phyloP scores from a whole-genome alignment of 2,329 filamentous ascomycete species.

The Monilinia aucupariae region DNA sequence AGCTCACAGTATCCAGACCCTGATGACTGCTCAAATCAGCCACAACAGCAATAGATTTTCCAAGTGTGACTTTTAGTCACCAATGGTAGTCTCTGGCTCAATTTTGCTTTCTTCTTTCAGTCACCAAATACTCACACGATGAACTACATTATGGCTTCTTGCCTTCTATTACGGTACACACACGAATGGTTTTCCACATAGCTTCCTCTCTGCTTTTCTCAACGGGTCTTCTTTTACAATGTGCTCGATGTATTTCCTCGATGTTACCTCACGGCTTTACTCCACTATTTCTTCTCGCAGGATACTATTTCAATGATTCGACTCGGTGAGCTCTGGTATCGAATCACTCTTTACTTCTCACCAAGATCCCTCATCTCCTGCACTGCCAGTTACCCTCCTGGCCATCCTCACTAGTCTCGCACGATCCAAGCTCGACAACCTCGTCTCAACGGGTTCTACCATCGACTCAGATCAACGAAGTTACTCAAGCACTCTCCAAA shows the following conservation, averaged over 20 bases:
- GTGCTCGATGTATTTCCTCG: background rate
- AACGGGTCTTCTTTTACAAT: background rate
- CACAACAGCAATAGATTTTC: background rate
- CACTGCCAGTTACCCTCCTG: background rate
- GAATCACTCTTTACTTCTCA: background rate
- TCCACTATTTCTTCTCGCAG: background rate
- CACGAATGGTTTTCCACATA: background rate
- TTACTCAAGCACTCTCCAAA: background rate
- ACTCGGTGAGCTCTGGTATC: background rate
- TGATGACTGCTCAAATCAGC: background rate
- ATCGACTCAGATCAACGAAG: too few relatives aligned
- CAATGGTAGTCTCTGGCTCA: background rate
- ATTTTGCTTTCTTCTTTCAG: background rate
- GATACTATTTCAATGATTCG: background rate
- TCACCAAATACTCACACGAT: background rate
- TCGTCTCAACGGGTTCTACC: background rate
- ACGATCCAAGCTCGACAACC: background rate
- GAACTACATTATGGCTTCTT: background rate
- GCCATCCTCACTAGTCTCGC: background rate
- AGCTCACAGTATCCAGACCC: background rate
- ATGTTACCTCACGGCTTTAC: background rate
- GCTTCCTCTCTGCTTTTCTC: background rate
- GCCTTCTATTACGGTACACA: background rate
- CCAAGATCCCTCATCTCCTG: background rate
- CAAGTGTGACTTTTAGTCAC: background rate